Conservation (phyloP, 345 rosid species). For the Sonneratia alba region DNA sequence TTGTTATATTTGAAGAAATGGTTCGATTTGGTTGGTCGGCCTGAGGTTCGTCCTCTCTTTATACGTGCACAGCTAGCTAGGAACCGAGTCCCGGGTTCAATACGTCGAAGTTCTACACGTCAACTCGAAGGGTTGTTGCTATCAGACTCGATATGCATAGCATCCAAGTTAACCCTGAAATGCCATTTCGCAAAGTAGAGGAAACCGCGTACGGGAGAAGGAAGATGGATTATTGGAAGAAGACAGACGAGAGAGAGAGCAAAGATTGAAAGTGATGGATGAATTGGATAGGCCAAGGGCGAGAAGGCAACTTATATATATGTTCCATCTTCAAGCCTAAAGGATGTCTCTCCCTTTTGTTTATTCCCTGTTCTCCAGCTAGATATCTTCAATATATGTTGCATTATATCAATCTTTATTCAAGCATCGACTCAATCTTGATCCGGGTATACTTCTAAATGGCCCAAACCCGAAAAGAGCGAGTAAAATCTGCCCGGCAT, state of each 20-base stretch:
- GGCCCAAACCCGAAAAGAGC: too few species aligned
- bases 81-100: too few species aligned
- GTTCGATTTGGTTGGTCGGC: too few species aligned
- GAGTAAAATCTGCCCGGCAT: too few species aligned
- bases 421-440: too few species aligned
- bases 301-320: background rate
- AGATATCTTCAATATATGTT: too few species aligned
- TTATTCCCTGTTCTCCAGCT: too few species aligned
- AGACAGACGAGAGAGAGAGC: background rate
- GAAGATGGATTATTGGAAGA: background rate
- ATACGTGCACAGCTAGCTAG: background rate
- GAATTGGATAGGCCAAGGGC: background rate
- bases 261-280: background rate
- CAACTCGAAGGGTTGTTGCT: background rate
- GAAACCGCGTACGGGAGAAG: background rate
- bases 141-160: background rate
- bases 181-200: background rate
- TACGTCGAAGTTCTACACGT: too few species aligned
- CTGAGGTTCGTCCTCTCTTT: background rate
- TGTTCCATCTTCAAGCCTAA: background rate
- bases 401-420: too few species aligned
- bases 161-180: background rate
- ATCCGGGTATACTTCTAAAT: too few species aligned
- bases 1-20: background rate
- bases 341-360: background rate